Base-by-base conservation (phyloP, 192 early-diverging fungal genomes). In the Coemansia sp. region DNA sequence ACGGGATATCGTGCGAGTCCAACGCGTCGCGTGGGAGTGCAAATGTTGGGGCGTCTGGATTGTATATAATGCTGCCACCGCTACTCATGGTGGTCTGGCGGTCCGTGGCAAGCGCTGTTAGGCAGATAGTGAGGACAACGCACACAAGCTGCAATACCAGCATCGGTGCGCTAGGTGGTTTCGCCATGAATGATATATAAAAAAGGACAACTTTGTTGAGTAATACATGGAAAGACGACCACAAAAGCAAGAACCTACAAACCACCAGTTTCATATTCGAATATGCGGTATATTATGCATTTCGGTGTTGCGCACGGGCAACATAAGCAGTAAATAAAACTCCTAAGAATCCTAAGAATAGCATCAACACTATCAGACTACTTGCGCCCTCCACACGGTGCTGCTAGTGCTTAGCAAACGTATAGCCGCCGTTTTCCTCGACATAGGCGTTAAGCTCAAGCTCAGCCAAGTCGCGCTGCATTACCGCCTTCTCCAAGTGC, bases 1-100 rank as follows among this genome's bases (percentile, higher is more conserved):
- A 87, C 10, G 86, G 82, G 1, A 89, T 64, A 17, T 70, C 67
- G 59, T 66, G 31, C 11, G 85, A 80, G 11, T 84, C 57, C 12
- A 85, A 63, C 31, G 85, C 84, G 10, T 53, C 62, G 53, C 58
- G 63, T 62, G 72, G 41, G 37, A 89, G 72, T 0, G 38, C 17
- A 42, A 69, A 80, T 3, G 70, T 73, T 2, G 84, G 79, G 11
- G 73, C 74, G 11, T 60, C 59, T 2, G 78, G 75, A n/a, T 73
- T 55, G 64, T 80, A 77, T 39, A 74, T 73, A 9, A 76, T 76
- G n/a, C 42, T 50, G 70, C 70, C 59, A 55, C 53, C 36, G 3
- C 36, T 41, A 3, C 9, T 39, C 14, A 32, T 29, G 27, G 55
- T 31, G 29, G 31, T 32, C 29, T 57, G 55, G 29, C 55, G 55